Conservation (phyloP, 768 basidiomycete genomes). For the Tremella fuciformis region DNA sequence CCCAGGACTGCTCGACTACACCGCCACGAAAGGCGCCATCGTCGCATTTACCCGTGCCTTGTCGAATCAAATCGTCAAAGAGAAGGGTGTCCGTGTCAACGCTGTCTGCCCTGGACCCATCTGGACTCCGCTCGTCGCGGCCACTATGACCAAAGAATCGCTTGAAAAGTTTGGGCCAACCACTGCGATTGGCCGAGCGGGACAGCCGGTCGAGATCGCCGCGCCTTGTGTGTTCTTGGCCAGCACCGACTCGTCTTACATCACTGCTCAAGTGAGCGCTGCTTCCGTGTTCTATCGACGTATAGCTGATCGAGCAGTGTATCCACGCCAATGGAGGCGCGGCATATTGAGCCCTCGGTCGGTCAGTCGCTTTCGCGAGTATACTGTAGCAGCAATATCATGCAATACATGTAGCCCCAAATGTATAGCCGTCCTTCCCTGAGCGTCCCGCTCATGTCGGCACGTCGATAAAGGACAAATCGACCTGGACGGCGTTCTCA, state of each 20-base stretch:
- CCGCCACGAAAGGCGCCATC: slow-evolving; percentile 60
- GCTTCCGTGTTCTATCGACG: neutral
- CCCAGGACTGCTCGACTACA: slow-evolving; percentile 58
- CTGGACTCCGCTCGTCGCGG: slow-evolving; percentile 57
- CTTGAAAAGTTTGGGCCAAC: slow-evolving; percentile 46
- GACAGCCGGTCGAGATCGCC: slow-evolving; percentile 59
- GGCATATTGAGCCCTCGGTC: slow-evolving; percentile 27
- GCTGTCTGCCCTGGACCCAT: slow-evolving; percentile 38
- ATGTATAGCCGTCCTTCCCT: no score
- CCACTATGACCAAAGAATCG: slow-evolving; percentile 50
- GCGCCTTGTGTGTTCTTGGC: slow-evolving; percentile 58
- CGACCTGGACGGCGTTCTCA: neutral
- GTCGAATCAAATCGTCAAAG: slow-evolving; percentile 58
- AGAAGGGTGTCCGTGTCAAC: slow-evolving; percentile 59
- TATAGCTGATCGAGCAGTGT: slow-evolving; percentile 23
- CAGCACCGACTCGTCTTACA: slow-evolving; percentile 57
- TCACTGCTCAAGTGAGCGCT: slow-evolving; percentile 48
- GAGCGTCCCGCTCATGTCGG: neutral
- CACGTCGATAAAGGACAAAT: neutral
- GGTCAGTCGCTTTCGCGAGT: no score
- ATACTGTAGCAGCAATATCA: no score
- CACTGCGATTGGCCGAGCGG: slow-evolving; percentile 57
- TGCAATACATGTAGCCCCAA: no score
- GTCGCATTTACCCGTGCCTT: slow-evolving; percentile 57
- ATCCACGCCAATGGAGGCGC: slow-evolving; percentile 52